Evolutionary conservation across 192 early-diverging fungal genomes (phyloP).

Genomic region (Gamsiella multidivaricata): DNA sequence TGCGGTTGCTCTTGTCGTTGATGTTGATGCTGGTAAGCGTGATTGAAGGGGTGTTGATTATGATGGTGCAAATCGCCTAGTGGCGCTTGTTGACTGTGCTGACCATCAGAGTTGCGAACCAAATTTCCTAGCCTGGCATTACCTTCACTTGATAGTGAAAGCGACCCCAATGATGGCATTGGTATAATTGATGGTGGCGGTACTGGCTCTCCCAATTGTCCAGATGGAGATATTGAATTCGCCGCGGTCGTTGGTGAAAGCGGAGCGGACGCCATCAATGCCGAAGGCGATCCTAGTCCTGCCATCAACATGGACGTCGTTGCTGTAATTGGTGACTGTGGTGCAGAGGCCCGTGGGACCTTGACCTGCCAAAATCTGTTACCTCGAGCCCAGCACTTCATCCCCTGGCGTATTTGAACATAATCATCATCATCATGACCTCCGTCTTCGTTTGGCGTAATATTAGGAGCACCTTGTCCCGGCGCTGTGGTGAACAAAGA

Average conservation of each 20-base stretch:
- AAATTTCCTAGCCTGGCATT: neutral
- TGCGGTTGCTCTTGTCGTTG: constrained; percentile 5
- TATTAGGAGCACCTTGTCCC: neutral
- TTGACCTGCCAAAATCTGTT: constrained; percentile 51
- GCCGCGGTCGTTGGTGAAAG: neutral
- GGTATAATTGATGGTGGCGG: neutral
- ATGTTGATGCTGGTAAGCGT: neutral
- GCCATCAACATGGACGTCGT: constrained; percentile 6
- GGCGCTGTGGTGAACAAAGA: neutral
- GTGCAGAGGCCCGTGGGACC: constrained; percentile 6
- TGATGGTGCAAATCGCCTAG: neutral
- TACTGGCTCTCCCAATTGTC: neutral
- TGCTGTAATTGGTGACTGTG: constrained; percentile 4
- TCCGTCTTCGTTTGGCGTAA: constrained; percentile 21
- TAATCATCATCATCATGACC: constrained; percentile 54
- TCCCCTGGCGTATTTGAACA: constrained; percentile 50
- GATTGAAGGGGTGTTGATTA: neutral
- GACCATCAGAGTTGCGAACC: neutral
- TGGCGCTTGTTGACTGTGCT: neutral
- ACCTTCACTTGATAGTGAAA: neutral
- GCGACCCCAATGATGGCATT: neutral
- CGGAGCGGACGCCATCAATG: neutral
- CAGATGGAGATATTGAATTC: neutral
- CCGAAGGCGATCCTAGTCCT: neutral
- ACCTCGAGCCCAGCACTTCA: constrained; percentile 53